Percentiles rank a stretch among this genome's conserved stretches.
phyloP scores from a whole-genome alignment of 257 asterid genomes.

The Przewalskia tangutica region DNA sequence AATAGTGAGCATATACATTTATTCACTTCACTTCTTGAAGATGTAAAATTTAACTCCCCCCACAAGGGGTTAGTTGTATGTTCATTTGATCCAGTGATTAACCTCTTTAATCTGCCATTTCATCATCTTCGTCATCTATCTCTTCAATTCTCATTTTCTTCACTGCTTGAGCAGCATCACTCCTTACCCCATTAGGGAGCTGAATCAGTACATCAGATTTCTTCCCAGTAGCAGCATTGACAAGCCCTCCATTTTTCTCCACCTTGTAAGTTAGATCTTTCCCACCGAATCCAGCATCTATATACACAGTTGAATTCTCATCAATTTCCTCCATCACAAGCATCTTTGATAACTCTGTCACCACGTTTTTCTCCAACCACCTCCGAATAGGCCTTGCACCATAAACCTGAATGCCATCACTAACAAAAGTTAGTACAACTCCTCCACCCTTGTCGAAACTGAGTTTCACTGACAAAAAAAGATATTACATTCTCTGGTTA shows the following conservation, averaged over 20 bases:
- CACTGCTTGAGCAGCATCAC: constrained; percentile 62
- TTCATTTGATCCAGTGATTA: not conserved
- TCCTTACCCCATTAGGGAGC: constrained; percentile 26
- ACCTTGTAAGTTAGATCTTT: constrained; percentile 42
- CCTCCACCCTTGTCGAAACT: not conserved
- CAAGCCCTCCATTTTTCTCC: constrained; percentile 80
- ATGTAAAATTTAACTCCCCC: not conserved
- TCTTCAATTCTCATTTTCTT: constrained; percentile 80
- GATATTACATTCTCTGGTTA: no score
- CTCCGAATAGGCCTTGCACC: constrained; percentile 92
- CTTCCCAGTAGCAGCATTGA: constrained; percentile 62
- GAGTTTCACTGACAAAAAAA: no score
- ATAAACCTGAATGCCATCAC: constrained; percentile 30
- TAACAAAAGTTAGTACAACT: not conserved
- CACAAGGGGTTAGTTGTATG: not conserved
- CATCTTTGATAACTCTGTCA: constrained; percentile 78
- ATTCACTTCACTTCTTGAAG: not conserved
- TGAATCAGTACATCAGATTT: constrained; percentile 70
- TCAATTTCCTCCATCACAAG: constrained; percentile 72
- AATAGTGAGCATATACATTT: not conserved
- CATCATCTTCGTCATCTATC: constrained; percentile 51
- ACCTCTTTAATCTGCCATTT: constrained; percentile 33
- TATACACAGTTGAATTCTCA: constrained; percentile 67
- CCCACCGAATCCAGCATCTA: constrained; percentile 42
- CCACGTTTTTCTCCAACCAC: constrained; percentile 88